Conservation (phyloP, 225 moss, liverwort and hornwort genomes). For the Marchantia paleacea region DNA sequence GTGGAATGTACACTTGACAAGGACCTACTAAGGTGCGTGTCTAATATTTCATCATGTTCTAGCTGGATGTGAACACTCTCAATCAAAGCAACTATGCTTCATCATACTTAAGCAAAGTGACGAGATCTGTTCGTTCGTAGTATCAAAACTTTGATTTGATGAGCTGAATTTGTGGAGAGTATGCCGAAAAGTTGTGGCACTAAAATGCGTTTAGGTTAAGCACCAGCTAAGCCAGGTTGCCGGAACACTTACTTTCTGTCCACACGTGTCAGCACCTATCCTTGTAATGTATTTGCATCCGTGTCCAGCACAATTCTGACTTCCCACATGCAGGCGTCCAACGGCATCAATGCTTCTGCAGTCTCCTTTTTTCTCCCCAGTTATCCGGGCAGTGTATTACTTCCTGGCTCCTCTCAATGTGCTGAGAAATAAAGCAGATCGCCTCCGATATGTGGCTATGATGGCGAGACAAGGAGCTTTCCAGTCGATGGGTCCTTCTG, state of each 20-base stretch:
- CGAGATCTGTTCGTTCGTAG: background rate
- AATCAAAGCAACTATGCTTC: background rate
- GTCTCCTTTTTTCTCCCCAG: constrained; percentile 60
- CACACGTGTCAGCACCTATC: background rate
- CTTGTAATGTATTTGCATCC: background rate
- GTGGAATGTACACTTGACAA: constrained; percentile 59
- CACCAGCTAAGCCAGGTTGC: background rate
- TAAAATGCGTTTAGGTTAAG: background rate
- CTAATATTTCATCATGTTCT: background rate
- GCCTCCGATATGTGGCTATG: constrained; percentile 53
- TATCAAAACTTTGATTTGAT: background rate
- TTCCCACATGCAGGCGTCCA: constrained; percentile 54
- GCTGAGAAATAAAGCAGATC: constrained; percentile 47
- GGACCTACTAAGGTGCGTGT: constrained; percentile 45
- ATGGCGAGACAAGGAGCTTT: constrained; percentile 66
- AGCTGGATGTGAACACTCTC: background rate
- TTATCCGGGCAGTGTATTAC: constrained; percentile 54
- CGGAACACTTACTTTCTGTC: background rate
- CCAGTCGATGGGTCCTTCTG: constrained; percentile 54
- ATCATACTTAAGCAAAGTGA: background rate
- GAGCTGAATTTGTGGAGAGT: background rate
- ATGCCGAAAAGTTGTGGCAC: background rate
- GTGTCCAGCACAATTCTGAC: background rate
- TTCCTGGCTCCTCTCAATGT: constrained; percentile 66
- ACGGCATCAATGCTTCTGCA: constrained; percentile 55